Base-by-base conservation (phyloP, 257 asterid genomes). In the Mentha longifolia region DNA sequence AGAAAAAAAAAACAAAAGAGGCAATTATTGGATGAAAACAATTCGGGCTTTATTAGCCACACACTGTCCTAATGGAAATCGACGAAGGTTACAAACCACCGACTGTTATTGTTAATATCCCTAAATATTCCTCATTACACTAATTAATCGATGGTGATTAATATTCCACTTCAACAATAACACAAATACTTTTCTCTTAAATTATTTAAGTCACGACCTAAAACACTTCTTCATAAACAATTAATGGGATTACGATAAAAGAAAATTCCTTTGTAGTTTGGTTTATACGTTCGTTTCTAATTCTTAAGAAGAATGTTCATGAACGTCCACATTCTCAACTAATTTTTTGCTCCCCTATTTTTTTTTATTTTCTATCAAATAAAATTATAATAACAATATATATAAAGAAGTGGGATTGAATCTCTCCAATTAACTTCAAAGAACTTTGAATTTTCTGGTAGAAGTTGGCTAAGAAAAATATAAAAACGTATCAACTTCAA, bases 11-110 rank as follows among this genome's bases (percentile, higher is more conserved):
- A n/a, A n/a, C n/a, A n/a, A n/a, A 0, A 19, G 12, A 9, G 15
- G 28, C 20, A 49, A 37, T 41, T 31, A 47, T 52, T 74, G 73
- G 54, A 7, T 5, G 11, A 22, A 39, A 60, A 76, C 1, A 35
- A 35, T 58, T 58, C 54, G 58, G 22, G 46, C n/a, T 10, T 52
- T 76, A 67, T 63, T 56, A 76, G 63, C 73, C 76, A 63, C 73
- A 68, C 3, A 70, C 31, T 30, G 60, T 46, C 76, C 52, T 74
- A 79, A 69, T 79, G 83, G 79, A 52, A 70, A 69, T 74, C 73
- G 54, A 56, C 51, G 67, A 20, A 63, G 45, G 59, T 28, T 28
- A 28, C 6, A 74, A 74, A 74, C 68, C 78, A 74, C 73, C n/a
- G 22, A 65, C 68, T 33, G 55, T 65, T 22, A 58, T 65, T 55